Evolutionary conservation across 2,329 filamentous ascomycete genomes (phyloP).

Genomic region (Ascomycota sp.): DNA sequence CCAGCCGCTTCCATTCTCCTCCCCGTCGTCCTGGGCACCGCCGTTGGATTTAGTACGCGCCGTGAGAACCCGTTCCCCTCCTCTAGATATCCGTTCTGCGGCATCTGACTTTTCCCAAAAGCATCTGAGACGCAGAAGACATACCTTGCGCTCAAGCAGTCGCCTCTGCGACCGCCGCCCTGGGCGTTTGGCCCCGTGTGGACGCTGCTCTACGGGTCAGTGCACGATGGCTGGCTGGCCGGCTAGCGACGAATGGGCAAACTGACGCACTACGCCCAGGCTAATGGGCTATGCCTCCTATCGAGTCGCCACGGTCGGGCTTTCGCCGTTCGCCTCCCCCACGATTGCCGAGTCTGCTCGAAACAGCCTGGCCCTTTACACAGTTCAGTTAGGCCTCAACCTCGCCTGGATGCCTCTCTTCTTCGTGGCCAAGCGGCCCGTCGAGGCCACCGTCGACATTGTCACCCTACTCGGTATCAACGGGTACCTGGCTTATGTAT

Average conservation of each 20-base stretch:
- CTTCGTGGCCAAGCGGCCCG: conserved; percentile 56
- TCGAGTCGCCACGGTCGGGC: conserved; percentile 46
- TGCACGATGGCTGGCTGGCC: too few species aligned
- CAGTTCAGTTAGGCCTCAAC: conserved; percentile 69
- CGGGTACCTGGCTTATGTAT: conserved; percentile 54
- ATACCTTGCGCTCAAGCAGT: conserved; percentile 48
- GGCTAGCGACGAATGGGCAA: too few species aligned
- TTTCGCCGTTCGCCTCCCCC: conserved; percentile 32
- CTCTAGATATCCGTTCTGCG: neutral
- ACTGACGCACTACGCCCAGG: conserved; percentile 6
- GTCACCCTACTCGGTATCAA: conserved; percentile 51
- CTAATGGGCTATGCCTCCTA: conserved; percentile 82
- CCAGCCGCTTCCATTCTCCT: conserved; percentile 56
- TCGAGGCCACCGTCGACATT: conserved; percentile 58
- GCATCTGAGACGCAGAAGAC: conserved; percentile 36
- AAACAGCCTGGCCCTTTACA: conserved; percentile 62
- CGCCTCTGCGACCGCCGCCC: conserved; percentile 38
- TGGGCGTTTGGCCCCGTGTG: conserved; percentile 44
- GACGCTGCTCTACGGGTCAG: conserved; percentile 43
- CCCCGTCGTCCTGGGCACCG: conserved; percentile 51
- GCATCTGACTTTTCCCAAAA: conserved; percentile 8
- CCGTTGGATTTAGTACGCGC: conserved; percentile 47
- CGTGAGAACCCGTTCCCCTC: conserved; percentile 25
- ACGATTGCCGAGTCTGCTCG: conserved; percentile 37
- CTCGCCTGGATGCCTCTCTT: conserved; percentile 85